Conservation (phyloP, 108 stramenopile genomes). For the Mediolabrus comicus region DNA sequence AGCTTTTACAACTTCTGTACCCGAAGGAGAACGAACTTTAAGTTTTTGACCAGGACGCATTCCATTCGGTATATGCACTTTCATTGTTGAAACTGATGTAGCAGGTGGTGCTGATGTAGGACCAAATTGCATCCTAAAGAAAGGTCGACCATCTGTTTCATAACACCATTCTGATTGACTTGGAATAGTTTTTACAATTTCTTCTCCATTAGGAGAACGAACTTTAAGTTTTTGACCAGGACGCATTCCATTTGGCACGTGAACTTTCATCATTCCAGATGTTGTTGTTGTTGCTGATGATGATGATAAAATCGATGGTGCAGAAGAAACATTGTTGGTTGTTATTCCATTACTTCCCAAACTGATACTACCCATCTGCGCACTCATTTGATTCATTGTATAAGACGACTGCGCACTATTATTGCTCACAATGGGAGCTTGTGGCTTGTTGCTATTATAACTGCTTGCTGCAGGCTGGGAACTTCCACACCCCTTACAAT, state of each 20-base stretch:
- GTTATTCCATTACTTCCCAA: background rate
- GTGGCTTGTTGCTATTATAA: background rate
- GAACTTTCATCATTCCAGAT: conserved; percentile 33
- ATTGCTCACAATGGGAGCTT: background rate
- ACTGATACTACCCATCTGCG: background rate
- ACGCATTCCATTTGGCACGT: conserved; percentile 28
- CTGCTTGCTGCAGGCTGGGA: background rate
- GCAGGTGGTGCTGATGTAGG: background rate
- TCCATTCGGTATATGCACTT: background rate
- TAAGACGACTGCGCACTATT: background rate
- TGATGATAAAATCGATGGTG: background rate
- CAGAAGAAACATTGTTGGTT: background rate
- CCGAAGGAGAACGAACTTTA: background rate
- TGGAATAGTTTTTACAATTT: background rate
- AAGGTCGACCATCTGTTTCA: background rate
- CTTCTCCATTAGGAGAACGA: conserved; percentile 24
- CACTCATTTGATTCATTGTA: conserved; percentile 7
- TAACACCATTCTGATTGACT: background rate
- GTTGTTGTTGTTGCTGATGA: background rate
- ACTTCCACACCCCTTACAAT: conserved; percentile 28
- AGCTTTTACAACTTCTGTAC: conserved; percentile 15
- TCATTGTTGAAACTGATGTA: background rate
- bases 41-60: background rate
- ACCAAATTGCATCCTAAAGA: background rate
- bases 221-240: conserved; percentile 39